These are phyloP conservation scores for Fusarium humuli DNA, from an alignment of 2,329 filamentous ascomycete genomes.

Conservation along the genomic window DNA sequence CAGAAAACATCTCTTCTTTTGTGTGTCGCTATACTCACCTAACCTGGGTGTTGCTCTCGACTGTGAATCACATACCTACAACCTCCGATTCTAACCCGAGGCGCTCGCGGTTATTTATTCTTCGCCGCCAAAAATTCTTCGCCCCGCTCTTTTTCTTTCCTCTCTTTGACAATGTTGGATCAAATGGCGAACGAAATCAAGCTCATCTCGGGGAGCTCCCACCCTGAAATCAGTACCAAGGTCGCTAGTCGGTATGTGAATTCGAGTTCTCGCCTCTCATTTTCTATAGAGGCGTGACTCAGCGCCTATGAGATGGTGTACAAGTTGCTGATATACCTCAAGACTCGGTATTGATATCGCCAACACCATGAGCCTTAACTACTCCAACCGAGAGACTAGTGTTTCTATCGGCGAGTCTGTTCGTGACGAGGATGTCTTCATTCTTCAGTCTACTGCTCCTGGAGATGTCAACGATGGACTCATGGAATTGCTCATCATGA, in stretches of 20 bases:
- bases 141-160: constrained; percentile 44
- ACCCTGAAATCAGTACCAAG: constrained; percentile 60
- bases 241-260: constrained; percentile 58
- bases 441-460: constrained; percentile 92
- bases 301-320: constrained; percentile 1
- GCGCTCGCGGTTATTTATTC: constrained; percentile 42
- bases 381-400: constrained; percentile 88
- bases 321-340: constrained; percentile 45
- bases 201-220: constrained; percentile 62
- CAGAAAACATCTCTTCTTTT: not conserved
- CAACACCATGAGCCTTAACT: constrained; percentile 83
- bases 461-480: constrained; percentile 98
- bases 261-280: constrained; percentile 14
- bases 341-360: constrained; percentile 82
- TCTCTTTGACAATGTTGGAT: constrained; percentile 52
- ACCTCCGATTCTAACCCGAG: constrained; percentile 23
- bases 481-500: constrained; percentile 99
- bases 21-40: constrained; percentile 6
- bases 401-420: constrained; percentile 97
- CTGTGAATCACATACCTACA: constrained; percentile 39
- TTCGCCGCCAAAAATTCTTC: constrained; percentile 45
- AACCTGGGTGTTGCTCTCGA: constrained; percentile 27
- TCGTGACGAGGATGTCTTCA: constrained; percentile 97
- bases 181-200: constrained; percentile 67
- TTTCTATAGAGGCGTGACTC: not conserved